Evolutionary conservation across 164 flowering plant species (phyloP), one percentile per base, ranked within the genome.

Genomic region (Pachysandra terminalis): DNA sequence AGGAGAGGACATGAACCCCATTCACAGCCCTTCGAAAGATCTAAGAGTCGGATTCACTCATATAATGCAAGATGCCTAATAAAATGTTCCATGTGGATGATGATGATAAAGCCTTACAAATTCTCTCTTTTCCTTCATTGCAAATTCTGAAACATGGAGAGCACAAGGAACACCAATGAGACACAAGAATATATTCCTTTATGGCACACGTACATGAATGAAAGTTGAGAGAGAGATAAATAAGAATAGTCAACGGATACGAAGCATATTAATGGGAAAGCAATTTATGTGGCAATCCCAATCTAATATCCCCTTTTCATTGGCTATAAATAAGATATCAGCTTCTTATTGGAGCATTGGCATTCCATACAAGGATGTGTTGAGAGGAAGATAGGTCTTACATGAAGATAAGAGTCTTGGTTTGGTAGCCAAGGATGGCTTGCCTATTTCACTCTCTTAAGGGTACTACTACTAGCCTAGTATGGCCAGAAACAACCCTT

Each of bases 361-460:
- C 53, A 60, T 45, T 37, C 41, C 53, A 52, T 63, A 25, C 9
- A 14, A 26, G 26, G 9, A 27, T 66, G 55, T 54, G 24, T 10
- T 53, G 23, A 68, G 59, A 65, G 67, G 85, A 77, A 78, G 83
- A 75, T 74, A 75, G 80, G 77, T 70, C 78, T 82, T 68, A 75
- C 82, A 80, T 80, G 84, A 82, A 75, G 85, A 78, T 64, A 65
- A 75, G 80, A 80, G 79, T 71, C 67, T 35, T 68, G 77, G n/a
- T 84, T 72, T 70, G 81, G 71, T 82, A 81, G 87, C 87, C 87
- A 84, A 81, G 85, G 82, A 84, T 84, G 87, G 81, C 83, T 84
- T 81, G 83, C 83, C 87, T 78, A 73, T 60, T 35, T 63, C 61
- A 16, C 22, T 37, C 69, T 45, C 77, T 65, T 59, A 32, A 32